phyloP scores from a whole-genome alignment of 176 grass and related monocot genomes.

The Ampelocalamus luodianensis region DNA sequence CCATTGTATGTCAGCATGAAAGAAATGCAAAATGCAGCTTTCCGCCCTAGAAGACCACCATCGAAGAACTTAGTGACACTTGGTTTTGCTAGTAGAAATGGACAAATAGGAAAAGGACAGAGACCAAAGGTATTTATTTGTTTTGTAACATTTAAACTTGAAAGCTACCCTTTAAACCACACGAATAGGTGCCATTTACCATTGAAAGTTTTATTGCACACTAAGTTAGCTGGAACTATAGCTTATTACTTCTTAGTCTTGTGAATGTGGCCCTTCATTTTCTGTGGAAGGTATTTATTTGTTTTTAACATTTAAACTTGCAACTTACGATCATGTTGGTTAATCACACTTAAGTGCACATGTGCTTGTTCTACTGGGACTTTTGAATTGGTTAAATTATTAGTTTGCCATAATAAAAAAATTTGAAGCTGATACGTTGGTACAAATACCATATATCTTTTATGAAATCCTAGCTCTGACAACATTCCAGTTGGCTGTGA shows the following conservation, averaged over 20 bases:
- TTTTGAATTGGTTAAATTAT: not conserved
- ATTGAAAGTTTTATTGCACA: not conserved
- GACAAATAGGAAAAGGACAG: not conserved
- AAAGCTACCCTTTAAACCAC: no score
- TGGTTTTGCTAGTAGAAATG: not conserved
- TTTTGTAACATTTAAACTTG: no score
- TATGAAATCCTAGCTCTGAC: not conserved
- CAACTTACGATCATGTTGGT: not conserved
- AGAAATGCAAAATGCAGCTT: not conserved
- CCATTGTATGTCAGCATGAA: not conserved
- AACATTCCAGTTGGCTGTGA: not conserved
- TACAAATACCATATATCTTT: not conserved
- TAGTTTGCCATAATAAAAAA: no score
- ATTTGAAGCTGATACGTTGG: not conserved
- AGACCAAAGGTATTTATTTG: not conserved
- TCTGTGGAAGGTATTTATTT: not conserved
- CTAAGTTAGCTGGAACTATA: not conserved
- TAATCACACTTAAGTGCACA: not conserved
- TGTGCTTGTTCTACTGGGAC: not conserved
- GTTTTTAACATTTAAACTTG: not conserved
- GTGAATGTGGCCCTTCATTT: not conserved
- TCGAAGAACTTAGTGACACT: not conserved
- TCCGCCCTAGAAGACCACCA: not conserved
- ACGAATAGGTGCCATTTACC: not conserved
- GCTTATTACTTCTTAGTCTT: not conserved